Evolutionary conservation across 1,139 yeast genomes (phyloP).

Genomic region (Pneumocystis wakefieldiae): DNA sequence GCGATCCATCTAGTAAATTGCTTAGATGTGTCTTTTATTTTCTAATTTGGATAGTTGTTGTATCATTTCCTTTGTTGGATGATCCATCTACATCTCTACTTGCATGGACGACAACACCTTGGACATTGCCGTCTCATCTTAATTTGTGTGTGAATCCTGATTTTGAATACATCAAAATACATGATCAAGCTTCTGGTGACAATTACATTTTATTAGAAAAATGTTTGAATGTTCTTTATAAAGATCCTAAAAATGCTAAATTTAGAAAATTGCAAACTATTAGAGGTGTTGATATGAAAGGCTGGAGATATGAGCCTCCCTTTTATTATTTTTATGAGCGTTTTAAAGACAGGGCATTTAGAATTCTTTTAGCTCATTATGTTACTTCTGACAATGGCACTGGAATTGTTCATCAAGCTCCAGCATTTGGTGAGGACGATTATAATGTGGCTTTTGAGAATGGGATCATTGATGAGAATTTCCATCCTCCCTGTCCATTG

Average conservation of each 20-base stretch:
- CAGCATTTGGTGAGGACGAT: conserved; percentile 99
- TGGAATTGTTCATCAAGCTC: conserved; percentile 96
- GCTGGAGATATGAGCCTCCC: conserved; percentile 65
- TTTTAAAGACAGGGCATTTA: conserved; percentile 64
- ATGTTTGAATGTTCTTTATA: conserved; percentile 67
- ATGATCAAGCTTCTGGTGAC: conserved; percentile 70
- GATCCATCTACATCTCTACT: conserved; percentile 72
- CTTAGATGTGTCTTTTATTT: background rate
- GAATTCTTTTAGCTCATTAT: conserved; percentile 65
- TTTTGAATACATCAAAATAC: conserved; percentile 80
- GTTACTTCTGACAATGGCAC: conserved; percentile 95
- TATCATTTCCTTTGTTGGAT: conserved; percentile 68
- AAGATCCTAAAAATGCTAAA: conserved; percentile 85
- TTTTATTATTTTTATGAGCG: conserved; percentile 66
- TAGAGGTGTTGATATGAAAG: conserved; percentile 65
- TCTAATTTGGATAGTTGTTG: conserved; percentile 47
- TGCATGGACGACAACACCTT: conserved; percentile 99
- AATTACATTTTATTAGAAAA: conserved; percentile 72
- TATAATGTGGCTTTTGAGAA: conserved; percentile 60
- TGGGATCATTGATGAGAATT: conserved; percentile 57
- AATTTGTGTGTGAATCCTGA: conserved; percentile 85
- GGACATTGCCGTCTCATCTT: conserved; percentile 94
- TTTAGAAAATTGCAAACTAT: conserved; percentile 67
- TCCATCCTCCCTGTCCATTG: conserved; percentile 79
- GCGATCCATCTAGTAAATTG: conserved; percentile 45